These are phyloP conservation scores for Termitomyces bulborhizus DNA, from an alignment of 768 basidiomycete species.

Conservation along the genomic window DNA sequence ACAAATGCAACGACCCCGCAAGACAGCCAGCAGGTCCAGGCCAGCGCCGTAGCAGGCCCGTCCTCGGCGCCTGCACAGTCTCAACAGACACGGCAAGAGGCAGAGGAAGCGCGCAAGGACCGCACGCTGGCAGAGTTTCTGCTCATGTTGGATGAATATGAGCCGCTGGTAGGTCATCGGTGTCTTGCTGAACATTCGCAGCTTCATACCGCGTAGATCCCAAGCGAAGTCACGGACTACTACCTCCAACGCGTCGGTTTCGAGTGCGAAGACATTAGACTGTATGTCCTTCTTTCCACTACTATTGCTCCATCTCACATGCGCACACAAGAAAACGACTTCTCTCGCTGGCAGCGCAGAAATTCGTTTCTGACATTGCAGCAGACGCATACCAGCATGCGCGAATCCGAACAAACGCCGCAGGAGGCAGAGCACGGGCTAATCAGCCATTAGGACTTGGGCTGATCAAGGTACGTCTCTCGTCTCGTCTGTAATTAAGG, in stretches of 20 bases:
- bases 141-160: slow-evolving; percentile 94
- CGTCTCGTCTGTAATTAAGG: not conserved
- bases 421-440: slow-evolving; percentile 63
- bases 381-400: slow-evolving; percentile 98
- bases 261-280: slow-evolving; percentile 87
- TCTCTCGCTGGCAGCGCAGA: slow-evolving; percentile 92
- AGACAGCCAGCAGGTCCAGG: slow-evolving; percentile 22
- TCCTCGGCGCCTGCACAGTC: slow-evolving; percentile 22
- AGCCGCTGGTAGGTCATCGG: slow-evolving; percentile 67
- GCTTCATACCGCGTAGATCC: slow-evolving; percentile 52
- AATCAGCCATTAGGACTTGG: slow-evolving; percentile 57
- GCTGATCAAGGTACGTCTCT: slow-evolving; percentile 49
- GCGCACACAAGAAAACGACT: slow-evolving; percentile 73
- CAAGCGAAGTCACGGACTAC: slow-evolving; percentile 96
- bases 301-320: not conserved
- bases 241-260: slow-evolving; percentile 95
- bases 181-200: not conserved
- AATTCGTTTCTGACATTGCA: slow-evolving; percentile 95
- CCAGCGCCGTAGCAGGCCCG: slow-evolving; percentile 18
- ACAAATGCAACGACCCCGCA: slow-evolving; percentile 18
- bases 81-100: slow-evolving; percentile 57
- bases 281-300: slow-evolving; percentile 45
- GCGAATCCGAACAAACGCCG: slow-evolving; percentile 85
- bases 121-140: slow-evolving; percentile 89
- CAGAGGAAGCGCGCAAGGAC: slow-evolving; percentile 83